Conservation (phyloP, 306 rosid genomes). For the Lablab purpureus region DNA sequence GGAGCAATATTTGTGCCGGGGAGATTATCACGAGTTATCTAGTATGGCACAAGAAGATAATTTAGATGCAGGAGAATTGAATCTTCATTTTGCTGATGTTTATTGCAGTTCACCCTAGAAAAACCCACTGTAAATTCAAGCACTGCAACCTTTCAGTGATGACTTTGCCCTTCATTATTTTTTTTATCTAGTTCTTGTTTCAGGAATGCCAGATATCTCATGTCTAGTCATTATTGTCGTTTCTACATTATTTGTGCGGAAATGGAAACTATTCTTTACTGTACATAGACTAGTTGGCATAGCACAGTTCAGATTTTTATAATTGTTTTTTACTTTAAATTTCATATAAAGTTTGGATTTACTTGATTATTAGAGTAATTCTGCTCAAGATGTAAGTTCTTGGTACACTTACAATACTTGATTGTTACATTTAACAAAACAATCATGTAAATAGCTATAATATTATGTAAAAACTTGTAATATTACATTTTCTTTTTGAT, state of each 20-base stretch:
- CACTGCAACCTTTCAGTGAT: slow-evolving; percentile 52
- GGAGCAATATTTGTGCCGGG: slow-evolving; percentile 42
- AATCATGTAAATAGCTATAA: neutral
- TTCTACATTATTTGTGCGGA: neutral
- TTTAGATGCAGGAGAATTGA: slow-evolving; percentile 64
- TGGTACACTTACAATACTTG: too few relatives aligned
- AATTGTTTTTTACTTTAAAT: neutral
- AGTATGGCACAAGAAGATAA: slow-evolving; percentile 57
- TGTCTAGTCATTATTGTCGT: slow-evolving; percentile 20
- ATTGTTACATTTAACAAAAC: too few relatives aligned
- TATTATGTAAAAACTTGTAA: neutral
- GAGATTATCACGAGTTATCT: slow-evolving; percentile 53
- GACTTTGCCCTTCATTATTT: slow-evolving; percentile 48
- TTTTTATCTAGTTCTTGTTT: slow-evolving; percentile 53
- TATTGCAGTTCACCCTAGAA: slow-evolving; percentile 72
- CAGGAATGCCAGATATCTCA: slow-evolving; percentile 53
- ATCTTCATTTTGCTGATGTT: slow-evolving; percentile 83
- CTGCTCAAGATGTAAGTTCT: too few relatives aligned
- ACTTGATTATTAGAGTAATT: neutral
- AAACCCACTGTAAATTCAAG: slow-evolving; percentile 40
- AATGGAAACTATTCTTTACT: slow-evolving; percentile 65
- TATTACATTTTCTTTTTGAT: too few relatives aligned
- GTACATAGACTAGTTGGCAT: slow-evolving; percentile 66
- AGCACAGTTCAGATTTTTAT: neutral
- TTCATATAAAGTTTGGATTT: neutral